Evolutionary conservation across 305 asterid species (phyloP).

Genomic region (Plantago coronopus): DNA sequence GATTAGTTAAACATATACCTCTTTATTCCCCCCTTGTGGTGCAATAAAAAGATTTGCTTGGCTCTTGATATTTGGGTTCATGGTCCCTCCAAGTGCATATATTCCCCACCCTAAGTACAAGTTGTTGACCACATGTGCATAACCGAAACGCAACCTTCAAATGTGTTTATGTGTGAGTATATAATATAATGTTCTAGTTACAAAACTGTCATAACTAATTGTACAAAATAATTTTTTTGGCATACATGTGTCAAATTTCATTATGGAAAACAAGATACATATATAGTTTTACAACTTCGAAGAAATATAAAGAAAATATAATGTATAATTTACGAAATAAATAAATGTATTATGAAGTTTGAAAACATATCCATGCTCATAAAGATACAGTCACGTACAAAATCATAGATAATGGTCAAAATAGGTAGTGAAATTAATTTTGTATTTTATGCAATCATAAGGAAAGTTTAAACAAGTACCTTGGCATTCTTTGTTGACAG

Average conservation of each 20-base stretch:
- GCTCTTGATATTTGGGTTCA: constrained; percentile 79
- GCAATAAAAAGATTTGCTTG: constrained; percentile 82
- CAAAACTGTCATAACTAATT: not conserved
- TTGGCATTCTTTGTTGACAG: constrained; percentile 82
- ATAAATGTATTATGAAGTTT: too few relatives aligned
- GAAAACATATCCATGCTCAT: too few relatives aligned
- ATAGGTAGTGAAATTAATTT: too few relatives aligned
- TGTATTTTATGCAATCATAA: too few relatives aligned
- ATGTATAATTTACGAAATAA: too few relatives aligned
- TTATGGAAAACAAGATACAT: too few relatives aligned
- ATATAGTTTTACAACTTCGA: too few relatives aligned
- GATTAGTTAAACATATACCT: constrained; percentile 30
- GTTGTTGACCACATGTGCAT: constrained; percentile 82
- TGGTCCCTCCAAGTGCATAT: constrained; percentile 86
- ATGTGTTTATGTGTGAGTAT: not conserved
- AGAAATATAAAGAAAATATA: too few relatives aligned
- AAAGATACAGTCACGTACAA: too few relatives aligned
- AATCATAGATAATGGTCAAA: too few relatives aligned
- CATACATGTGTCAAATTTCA: too few relatives aligned
- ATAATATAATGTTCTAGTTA: not conserved
- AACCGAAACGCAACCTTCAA: constrained; percentile 66
- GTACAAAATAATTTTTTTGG: not conserved
- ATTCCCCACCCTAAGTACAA: constrained; percentile 81
- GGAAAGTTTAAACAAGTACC: constrained; percentile 29
- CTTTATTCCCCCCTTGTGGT: constrained; percentile 51